Base-by-base conservation (phyloP, 768 basidiomycete species). In the Psilocybe tampanensis region DNA sequence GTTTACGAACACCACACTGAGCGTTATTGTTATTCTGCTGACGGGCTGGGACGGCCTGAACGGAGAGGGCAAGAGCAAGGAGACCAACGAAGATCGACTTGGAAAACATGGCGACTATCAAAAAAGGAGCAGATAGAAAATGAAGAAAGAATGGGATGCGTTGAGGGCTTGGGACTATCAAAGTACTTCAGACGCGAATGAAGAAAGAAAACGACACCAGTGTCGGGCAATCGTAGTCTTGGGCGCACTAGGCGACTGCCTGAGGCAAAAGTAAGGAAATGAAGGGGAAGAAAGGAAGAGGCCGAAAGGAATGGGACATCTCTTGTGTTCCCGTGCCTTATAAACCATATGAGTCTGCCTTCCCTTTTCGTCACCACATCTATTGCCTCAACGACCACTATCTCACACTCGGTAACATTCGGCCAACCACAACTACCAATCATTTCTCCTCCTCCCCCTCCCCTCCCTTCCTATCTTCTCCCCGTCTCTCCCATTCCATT, bases 191-290 rank as follows among this genome's bases (percentile, higher is more conserved):
- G 60, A 61, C 66, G 64, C 67, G 71, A 52, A 55, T 56, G 49
- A 69, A 66, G 66, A 66, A 73, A 68, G 69, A 72, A 76, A 77
- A 75, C 72, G 79, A 82, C 80, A 80, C 80, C 80, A 77, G 80
- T 77, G 80, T 79, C 80, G 79, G 71, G 75, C 68, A 68, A 75
- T 72, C 68, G 73, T 70, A 74, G 72, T 71, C 74, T 71, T 66
- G 63, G 36, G 69, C 73, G 77, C 77, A 73, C 77, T 77, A 71
- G 78, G 77, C 78, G 75, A 65, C 70, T 60, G 68, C 61, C 68
- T 66, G 60, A 47, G 58, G 67, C 58, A 64, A 62, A 56, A 59
- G 57, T 33, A 64, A 61, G 59, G 60, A 63, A 61, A 52, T 45
- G 53, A 58, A 56, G 53, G 56, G 53, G 29, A 29, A 29, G 29